Evolutionary conservation across 768 basidiomycete genomes (phyloP).

Genomic region (Boletus pseudopeckii): DNA sequence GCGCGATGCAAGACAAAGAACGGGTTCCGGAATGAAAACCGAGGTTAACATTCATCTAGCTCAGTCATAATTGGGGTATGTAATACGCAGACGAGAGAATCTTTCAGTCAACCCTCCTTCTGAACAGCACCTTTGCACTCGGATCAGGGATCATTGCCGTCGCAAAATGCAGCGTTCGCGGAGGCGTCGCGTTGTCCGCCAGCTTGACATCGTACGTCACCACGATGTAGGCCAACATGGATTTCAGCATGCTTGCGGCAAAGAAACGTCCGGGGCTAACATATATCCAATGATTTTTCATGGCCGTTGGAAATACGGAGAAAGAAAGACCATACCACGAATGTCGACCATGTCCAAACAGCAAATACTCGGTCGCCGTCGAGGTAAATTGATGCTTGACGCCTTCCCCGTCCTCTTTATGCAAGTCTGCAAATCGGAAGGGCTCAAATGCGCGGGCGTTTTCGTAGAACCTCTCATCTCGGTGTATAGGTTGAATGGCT

Average conservation of each 20-base stretch:
- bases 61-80: too few relatives aligned
- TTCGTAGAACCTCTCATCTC: slow-evolving; percentile 23
- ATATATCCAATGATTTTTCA: too few relatives aligned
- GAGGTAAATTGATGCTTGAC: too few relatives aligned
- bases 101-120: background rate
- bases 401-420: background rate
- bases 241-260: slow-evolving; percentile 6
- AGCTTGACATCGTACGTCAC: slow-evolving; percentile 7
- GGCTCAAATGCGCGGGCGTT: slow-evolving; percentile 11
- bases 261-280: slow-evolving; percentile 18
- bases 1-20: background rate
- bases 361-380: too few relatives aligned
- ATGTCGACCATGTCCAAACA: too few relatives aligned
- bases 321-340: too few relatives aligned
- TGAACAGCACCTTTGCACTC: background rate
- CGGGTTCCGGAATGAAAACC: slow-evolving; percentile 2
- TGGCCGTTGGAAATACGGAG: too few relatives aligned
- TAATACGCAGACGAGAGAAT: too few relatives aligned
- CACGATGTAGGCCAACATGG: slow-evolving; percentile 11
- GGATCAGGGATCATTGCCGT: background rate
- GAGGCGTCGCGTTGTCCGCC: background rate
- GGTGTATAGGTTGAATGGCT: slow-evolving; percentile 21
- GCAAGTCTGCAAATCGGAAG: slow-evolving; percentile 9
- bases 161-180: background rate
- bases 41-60: background rate